These are phyloP conservation scores for Gossypium schwendimanii DNA, from an alignment of 441 rosid genomes.

Conservation along the genomic window DNA sequence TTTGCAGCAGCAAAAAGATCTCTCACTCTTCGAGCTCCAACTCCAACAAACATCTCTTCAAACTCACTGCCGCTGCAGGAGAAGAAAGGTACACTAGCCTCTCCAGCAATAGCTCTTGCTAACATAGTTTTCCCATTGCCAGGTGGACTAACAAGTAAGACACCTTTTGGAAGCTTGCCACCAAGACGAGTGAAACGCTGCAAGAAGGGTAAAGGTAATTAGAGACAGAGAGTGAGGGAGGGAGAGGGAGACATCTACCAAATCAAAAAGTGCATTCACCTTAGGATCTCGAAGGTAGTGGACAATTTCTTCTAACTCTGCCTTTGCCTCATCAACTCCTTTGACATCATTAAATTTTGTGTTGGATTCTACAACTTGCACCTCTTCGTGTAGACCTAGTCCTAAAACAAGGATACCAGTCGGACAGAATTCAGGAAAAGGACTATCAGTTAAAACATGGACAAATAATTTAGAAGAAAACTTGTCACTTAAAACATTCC, in stretches of 20 bases:
- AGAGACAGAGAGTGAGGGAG: neutral
- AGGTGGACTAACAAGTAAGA: constrained; percentile 90
- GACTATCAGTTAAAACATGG: constrained; percentile 2
- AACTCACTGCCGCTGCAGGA: constrained; percentile 98
- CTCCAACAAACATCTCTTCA: constrained; percentile 99
- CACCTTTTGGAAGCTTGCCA: constrained; percentile 97
- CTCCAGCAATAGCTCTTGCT: constrained; percentile 97
- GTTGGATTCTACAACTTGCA: constrained; percentile 83
- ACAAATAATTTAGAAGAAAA: neutral
- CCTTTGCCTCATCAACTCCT: constrained; percentile 95
- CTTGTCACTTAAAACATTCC: neutral
- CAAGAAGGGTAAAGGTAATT: constrained; percentile 12
- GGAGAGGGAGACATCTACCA: neutral
- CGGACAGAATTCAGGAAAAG: neutral
- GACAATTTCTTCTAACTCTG: constrained; percentile 91
- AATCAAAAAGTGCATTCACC: constrained; percentile 27
- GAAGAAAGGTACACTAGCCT: constrained; percentile 98
- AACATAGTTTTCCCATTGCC: constrained; percentile 98
- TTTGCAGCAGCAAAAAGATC: constrained; percentile 93
- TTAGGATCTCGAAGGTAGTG: constrained; percentile 96
- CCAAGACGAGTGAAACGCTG: constrained; percentile 95
- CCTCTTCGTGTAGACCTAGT: constrained; percentile 87
- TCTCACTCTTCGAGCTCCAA: constrained; percentile 91
- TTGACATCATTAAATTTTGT: constrained; percentile 89
- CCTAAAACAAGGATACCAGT: constrained; percentile 33